phyloP scores from a whole-genome alignment of 116 monocot genomes.

The Cymodocea nodosa region DNA sequence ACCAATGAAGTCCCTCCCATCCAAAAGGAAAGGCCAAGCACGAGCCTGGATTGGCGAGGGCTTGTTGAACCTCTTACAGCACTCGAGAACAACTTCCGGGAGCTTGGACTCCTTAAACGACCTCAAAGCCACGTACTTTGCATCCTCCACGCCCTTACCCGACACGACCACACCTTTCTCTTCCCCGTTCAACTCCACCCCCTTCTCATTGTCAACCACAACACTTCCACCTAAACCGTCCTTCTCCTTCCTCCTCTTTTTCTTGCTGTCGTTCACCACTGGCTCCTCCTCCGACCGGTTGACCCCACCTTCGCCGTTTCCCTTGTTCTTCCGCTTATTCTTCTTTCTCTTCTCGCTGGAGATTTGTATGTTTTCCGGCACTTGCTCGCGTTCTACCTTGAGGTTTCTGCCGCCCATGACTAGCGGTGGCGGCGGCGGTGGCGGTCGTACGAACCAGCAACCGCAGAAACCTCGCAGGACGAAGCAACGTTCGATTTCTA shows the following conservation, averaged over 20 bases:
- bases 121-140: constrained; percentile 56
- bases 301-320: not conserved
- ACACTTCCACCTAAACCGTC: not conserved
- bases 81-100: constrained; percentile 53
- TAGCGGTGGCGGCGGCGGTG: too few species aligned
- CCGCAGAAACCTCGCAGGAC: too few species aligned
- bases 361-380: not conserved
- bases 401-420: not conserved
- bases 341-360: constrained; percentile 8
- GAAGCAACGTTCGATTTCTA: too few species aligned
- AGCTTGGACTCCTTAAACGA: constrained; percentile 56
- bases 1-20: constrained; percentile 86
- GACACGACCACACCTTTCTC: constrained; percentile 39
- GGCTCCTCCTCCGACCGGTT: constrained; percentile 1
- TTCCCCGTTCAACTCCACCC: constrained; percentile 1
- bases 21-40: constrained; percentile 84
- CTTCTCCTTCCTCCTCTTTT: constrained; percentile 3
- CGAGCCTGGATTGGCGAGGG: constrained; percentile 94
- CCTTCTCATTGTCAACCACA: not conserved
- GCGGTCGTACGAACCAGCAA: too few species aligned
- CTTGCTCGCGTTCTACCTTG: constrained; percentile 1
- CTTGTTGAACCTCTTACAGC: constrained; percentile 65
- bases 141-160: constrained; percentile 35
- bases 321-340: not conserved
- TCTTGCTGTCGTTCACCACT: constrained; percentile 12